These are phyloP conservation scores for Thielaviopsis punctulata DNA, from an alignment of 2,329 filamentous ascomycete species.

Conservation along the genomic window DNA sequence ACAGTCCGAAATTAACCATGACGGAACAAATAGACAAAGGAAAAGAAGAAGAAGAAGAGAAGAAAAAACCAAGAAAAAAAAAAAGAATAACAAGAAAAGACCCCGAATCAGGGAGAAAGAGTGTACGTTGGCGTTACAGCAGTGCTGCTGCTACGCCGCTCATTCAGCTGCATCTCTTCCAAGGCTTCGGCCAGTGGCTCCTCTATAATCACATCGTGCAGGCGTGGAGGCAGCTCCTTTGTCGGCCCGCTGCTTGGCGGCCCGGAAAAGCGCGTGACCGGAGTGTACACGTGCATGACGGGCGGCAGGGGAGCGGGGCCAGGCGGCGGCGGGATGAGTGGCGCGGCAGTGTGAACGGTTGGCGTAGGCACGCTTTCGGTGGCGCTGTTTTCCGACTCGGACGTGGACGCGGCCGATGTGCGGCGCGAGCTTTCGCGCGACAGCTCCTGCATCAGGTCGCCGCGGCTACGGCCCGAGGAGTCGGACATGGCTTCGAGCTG, in stretches of 20 bases:
- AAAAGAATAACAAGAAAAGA: background rate
- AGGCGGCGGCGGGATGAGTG: background rate
- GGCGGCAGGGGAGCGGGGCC: background rate
- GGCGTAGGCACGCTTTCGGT: background rate
- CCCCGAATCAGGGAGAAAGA: constrained; percentile 1
- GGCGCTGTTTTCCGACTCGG: background rate
- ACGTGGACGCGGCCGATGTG: constrained; percentile 3
- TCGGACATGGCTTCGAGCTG: constrained; percentile 23
- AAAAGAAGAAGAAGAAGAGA: background rate
- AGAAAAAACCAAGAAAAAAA: background rate
- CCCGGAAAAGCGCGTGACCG: background rate
- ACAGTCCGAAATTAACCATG: no score
- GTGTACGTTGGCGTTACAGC: constrained; percentile 5
- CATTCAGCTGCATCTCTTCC: background rate
- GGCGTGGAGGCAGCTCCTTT: constrained; percentile 2
- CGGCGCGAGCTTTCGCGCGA: constrained; percentile 8
- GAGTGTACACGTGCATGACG: background rate
- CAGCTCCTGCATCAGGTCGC: constrained; percentile 9
- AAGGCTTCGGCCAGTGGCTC: constrained; percentile 9
- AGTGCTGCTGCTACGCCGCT: constrained; percentile 3
- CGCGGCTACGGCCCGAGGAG: constrained; percentile 8
- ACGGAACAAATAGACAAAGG: background rate
- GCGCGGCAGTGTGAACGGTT: no score
- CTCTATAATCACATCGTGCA: constrained; percentile 9
- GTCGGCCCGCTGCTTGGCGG: background rate